phyloP scores from a whole-genome alignment of 306 rosid species.

The Clitoria ternatea region DNA sequence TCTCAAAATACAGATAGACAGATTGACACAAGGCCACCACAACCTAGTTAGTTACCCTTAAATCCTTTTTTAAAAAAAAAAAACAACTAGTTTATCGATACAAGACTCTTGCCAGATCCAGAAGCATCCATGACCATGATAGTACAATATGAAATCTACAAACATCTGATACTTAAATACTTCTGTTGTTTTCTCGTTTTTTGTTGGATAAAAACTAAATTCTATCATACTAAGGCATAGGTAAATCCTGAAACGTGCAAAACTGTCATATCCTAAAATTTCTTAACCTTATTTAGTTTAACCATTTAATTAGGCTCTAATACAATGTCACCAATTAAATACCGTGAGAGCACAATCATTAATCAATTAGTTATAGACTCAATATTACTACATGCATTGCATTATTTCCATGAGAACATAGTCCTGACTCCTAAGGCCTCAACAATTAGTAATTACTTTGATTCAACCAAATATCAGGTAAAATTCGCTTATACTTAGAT shows the following conservation, averaged over 20 bases:
- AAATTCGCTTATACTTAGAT: no score
- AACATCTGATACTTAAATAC: not conserved
- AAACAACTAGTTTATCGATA: not conserved
- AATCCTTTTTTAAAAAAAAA: not conserved
- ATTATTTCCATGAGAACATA: not conserved
- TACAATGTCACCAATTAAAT: not conserved
- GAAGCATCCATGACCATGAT: not conserved
- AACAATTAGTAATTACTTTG: not conserved
- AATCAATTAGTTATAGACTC: not conserved
- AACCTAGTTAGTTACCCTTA: not conserved
- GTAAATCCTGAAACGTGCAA: not conserved
- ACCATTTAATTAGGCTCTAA: not conserved
- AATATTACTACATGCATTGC: not conserved
- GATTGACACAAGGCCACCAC: not conserved
- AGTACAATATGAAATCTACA: not conserved
- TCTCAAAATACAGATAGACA: not conserved
- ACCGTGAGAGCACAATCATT: not conserved
- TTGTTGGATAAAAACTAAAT: not conserved
- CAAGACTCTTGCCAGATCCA: not conserved
- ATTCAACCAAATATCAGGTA: not conserved
- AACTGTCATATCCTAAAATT: not conserved
- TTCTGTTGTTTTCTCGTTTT: not conserved
- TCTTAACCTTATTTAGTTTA: not conserved
- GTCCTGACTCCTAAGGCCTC: not conserved
- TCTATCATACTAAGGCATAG: not conserved